Conservation (phyloP, 768 basidiomycete species). For the Leccinum fibrillosum region DNA sequence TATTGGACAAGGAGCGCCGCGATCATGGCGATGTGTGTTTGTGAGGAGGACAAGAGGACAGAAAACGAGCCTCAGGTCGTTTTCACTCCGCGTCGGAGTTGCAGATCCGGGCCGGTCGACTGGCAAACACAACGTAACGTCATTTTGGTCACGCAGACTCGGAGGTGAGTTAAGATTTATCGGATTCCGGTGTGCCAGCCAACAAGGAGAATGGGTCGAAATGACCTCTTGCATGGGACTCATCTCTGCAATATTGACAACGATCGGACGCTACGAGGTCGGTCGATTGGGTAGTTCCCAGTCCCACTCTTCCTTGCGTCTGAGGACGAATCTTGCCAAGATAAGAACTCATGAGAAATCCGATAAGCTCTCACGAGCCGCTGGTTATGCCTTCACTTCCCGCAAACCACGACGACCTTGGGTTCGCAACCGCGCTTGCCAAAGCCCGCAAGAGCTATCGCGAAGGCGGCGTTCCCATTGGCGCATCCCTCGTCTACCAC, state of each 20-base stretch:
- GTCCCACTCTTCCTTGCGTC: neutral
- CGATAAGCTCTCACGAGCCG: neutral
- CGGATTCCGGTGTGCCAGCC: neutral
- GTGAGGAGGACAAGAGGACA: slow-evolving; percentile 2
- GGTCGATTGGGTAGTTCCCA: neutral
- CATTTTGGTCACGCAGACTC: no score
- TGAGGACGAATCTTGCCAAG: neutral
- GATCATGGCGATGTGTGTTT: slow-evolving; percentile 11
- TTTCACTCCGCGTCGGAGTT: slow-evolving; percentile 16
- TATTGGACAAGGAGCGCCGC: slow-evolving; percentile 56
- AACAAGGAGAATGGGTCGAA: neutral
- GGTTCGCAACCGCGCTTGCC: slow-evolving; percentile 31
- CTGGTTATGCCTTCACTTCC: neutral
- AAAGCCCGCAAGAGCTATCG: slow-evolving; percentile 46
- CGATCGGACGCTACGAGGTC: neutral
- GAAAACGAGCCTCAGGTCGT: neutral
- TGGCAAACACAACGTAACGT: no score
- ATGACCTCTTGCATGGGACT: neutral
- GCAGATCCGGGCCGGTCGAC: neutral
- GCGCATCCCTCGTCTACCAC: slow-evolving; percentile 43
- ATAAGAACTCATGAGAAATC: neutral
- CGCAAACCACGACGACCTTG: slow-evolving; percentile 25
- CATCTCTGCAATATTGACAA: neutral
- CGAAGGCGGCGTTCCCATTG: slow-evolving; percentile 62
- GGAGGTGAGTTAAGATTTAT: neutral